Base-by-base conservation (phyloP, 768 basidiomycete genomes). In the Pleurotus sapidus region DNA sequence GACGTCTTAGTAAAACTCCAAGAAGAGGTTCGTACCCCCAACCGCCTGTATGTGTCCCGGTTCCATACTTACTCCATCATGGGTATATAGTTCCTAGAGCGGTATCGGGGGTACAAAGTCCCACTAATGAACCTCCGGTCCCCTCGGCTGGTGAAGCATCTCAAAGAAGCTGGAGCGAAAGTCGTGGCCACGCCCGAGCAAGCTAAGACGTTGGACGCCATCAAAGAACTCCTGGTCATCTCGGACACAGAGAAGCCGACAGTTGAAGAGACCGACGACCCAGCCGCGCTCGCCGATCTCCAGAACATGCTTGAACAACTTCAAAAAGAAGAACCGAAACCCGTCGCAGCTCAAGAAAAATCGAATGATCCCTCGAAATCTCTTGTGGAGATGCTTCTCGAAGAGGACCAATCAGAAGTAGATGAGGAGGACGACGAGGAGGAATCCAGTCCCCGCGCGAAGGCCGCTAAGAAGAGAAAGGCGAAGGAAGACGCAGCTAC, bases 1-100 rank as follows among this genome's bases (percentile, higher is more conserved):
- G 88, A 95, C 67, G 84, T 98, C 6, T 81, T 98, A 4, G 73
- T 72, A 18, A 84, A 82, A 63, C 82, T 98, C 0, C 74, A 84
- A 5, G 69, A 75, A 2, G 95, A 98, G 84, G 91, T 91, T 60
- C 53, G 83, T 71, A 46, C 15, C 18, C 57, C 14, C 4, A 46
- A 27, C 17, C 30, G 24, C 34, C 24, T 37, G 4, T 42, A 34
- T 39, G 42, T 20, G 51, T 55, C 27, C 61, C 57, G 45, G 37
- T 58, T 39, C 38, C 39, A 39, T 27, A 18, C 7, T 24, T 23
- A 3, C 4, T 46, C 17, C 20, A 23, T 17, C 15, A 45, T 37
- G 23, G 9, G 12, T 25, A 43, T 14, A 3, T 68, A 91, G 88
- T 95, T 93, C 75, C 69, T 77, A 27, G 78, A 87, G 57, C 88